Conservation (phyloP, 345 rosid species). For the Kandelia obovata region DNA sequence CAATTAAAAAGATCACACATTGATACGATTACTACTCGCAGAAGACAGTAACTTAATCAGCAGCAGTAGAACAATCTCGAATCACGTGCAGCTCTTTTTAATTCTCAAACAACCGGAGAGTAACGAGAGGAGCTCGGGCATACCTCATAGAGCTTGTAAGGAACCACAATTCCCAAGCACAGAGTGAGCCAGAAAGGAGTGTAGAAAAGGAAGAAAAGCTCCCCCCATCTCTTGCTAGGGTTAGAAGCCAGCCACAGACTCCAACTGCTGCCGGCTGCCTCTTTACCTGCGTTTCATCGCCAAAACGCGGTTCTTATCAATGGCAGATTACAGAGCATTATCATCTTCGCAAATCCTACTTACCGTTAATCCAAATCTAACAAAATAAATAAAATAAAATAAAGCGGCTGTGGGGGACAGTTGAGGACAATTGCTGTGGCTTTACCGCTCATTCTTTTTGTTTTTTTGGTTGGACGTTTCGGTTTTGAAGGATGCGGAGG, state of each 20-base stretch:
- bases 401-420: too few species aligned
- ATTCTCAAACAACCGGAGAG: too few species aligned
- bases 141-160: constrained; percentile 93
- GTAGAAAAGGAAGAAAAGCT: constrained; percentile 83
- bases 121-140: too few species aligned
- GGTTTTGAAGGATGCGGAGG: too few species aligned
- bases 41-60: not conserved
- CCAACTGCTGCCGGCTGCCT: constrained; percentile 22
- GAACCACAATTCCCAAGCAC: constrained; percentile 75
- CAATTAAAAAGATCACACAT: not conserved
- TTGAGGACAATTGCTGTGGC: too few species aligned
- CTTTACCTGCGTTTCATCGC: constrained; percentile 15
- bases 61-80: too few species aligned
- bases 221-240: constrained; percentile 96
- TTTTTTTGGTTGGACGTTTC: too few species aligned
- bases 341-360: not conserved
- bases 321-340: not conserved
- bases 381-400: too few species aligned
- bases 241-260: constrained; percentile 76
- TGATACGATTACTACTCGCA: not conserved
- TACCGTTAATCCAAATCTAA: too few species aligned
- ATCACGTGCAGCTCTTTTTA: too few species aligned
- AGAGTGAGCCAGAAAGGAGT: constrained; percentile 98
- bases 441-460: too few species aligned
- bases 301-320: not conserved